phyloP scores from a whole-genome alignment of 2,329 filamentous ascomycete genomes.

The Penicillium expansum region DNA sequence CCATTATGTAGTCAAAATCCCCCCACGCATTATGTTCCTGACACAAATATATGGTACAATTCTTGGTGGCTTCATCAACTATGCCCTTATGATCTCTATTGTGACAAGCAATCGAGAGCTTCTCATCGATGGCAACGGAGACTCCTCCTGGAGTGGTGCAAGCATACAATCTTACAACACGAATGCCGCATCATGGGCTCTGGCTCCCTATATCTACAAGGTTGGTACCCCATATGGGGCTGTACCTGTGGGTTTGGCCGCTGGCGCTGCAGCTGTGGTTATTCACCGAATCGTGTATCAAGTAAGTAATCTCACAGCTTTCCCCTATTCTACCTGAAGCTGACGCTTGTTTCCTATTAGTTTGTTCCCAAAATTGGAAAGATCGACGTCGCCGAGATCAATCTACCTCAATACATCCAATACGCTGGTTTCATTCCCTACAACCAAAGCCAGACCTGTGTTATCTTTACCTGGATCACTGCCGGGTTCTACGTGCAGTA shows the following conservation, averaged over 20 bases:
- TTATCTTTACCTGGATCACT: slow-evolving; percentile 47
- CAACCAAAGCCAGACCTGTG: slow-evolving; percentile 56
- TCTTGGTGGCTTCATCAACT: slow-evolving; percentile 55
- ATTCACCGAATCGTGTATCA: slow-evolving; percentile 15
- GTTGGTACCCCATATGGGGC: slow-evolving; percentile 43
- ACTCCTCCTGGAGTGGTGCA: slow-evolving; percentile 54
- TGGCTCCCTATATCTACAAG: slow-evolving; percentile 56
- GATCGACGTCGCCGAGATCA: slow-evolving; percentile 47
- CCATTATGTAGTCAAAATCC: slow-evolving; percentile 45
- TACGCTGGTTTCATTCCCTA: slow-evolving; percentile 56
- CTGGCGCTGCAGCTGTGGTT: slow-evolving; percentile 40
- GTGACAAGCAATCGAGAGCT: slow-evolving; percentile 51
- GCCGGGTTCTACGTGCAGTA: slow-evolving; percentile 52
- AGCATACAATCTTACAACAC: slow-evolving; percentile 46
- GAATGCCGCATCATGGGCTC: slow-evolving; percentile 43
- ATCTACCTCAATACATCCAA: slow-evolving; percentile 55
- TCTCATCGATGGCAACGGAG: slow-evolving; percentile 48
- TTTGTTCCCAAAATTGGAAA: slow-evolving; percentile 49
- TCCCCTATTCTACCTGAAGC: background rate
- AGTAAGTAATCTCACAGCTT: background rate
- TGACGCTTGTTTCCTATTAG: slow-evolving; percentile 26
- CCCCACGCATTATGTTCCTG: slow-evolving; percentile 55
- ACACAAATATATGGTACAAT: slow-evolving; percentile 58
- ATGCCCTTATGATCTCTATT: slow-evolving; percentile 56
- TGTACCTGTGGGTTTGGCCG: slow-evolving; percentile 51